These are phyloP conservation scores for Kodamaea jinghongensis DNA, from an alignment of 805 yeast species.

Conservation along the genomic window DNA sequence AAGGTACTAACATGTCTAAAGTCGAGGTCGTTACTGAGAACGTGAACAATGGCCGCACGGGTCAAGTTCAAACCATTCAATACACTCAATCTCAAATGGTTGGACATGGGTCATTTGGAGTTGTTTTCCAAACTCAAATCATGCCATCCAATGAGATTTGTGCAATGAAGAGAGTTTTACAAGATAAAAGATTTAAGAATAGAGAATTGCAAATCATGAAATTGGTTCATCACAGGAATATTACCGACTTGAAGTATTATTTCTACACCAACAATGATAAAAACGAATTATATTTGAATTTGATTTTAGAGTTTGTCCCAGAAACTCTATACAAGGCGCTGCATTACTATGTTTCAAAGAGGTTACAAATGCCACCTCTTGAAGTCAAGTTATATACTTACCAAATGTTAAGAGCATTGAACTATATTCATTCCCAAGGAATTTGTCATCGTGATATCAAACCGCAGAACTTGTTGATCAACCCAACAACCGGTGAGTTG, in stretches of 20 bases:
- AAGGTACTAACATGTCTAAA: constrained; percentile 41
- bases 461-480: constrained; percentile 84
- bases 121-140: constrained; percentile 86
- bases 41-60: constrained; percentile 71
- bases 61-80: constrained; percentile 57
- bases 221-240: constrained; percentile 76
- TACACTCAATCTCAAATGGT: constrained; percentile 86
- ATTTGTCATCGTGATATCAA: constrained; percentile 93
- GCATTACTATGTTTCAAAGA: constrained; percentile 73
- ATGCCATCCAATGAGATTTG: constrained; percentile 73
- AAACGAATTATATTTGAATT: constrained; percentile 77
- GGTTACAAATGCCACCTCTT: constrained; percentile 78
- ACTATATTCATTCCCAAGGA: constrained; percentile 73
- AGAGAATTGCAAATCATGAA: constrained; percentile 97
- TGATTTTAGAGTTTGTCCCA: constrained; percentile 92
- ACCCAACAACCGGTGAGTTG: constrained; percentile 79
- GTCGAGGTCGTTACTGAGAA: constrained; percentile 55
- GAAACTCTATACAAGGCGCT: constrained; percentile 91
- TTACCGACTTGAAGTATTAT: constrained; percentile 83
- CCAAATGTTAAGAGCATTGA: constrained; percentile 71
- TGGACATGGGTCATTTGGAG: constrained; percentile 99
- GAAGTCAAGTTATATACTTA: constrained; percentile 85
- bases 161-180: constrained; percentile 94
- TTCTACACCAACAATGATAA: constrained; percentile 76
- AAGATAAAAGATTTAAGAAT: constrained; percentile 90